Conservation (phyloP, 305 asterid genomes). For the Fraxinus baroniana region DNA sequence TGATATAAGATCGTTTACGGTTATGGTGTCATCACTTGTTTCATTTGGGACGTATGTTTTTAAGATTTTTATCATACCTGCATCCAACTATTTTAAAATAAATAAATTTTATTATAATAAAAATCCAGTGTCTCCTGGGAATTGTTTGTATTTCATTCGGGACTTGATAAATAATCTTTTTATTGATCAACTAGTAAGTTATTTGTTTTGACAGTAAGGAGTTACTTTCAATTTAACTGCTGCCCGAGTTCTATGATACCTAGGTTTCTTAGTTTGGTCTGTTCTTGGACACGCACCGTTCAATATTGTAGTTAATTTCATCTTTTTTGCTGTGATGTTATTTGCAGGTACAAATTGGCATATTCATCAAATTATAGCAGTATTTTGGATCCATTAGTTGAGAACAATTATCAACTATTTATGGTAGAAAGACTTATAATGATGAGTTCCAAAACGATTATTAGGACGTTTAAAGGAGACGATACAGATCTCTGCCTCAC, state of each 20-base stretch:
- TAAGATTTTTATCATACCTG: not conserved
- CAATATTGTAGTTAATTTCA: not conserved
- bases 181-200: not conserved
- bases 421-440: slow-evolving; percentile 80
- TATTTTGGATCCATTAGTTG: slow-evolving; percentile 62
- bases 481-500: slow-evolving; percentile 74
- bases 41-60: not conserved
- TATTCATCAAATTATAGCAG: slow-evolving; percentile 79
- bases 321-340: not conserved
- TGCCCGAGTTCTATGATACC: not conserved
- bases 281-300: not conserved
- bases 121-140: not conserved
- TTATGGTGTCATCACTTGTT: not conserved
- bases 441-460: slow-evolving; percentile 77
- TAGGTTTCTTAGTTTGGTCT: not conserved
- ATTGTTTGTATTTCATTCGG: not conserved
- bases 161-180: not conserved
- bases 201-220: not conserved
- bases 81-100: not conserved
- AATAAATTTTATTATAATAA: not conserved
- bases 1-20: not conserved
- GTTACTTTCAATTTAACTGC: not conserved
- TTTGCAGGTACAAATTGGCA: slow-evolving; percentile 77
- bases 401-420: slow-evolving; percentile 82
- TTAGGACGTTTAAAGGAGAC: slow-evolving; percentile 64